Conservation (phyloP, 2,329 filamentous ascomycete species). For the Talaromyces piceae region DNA sequence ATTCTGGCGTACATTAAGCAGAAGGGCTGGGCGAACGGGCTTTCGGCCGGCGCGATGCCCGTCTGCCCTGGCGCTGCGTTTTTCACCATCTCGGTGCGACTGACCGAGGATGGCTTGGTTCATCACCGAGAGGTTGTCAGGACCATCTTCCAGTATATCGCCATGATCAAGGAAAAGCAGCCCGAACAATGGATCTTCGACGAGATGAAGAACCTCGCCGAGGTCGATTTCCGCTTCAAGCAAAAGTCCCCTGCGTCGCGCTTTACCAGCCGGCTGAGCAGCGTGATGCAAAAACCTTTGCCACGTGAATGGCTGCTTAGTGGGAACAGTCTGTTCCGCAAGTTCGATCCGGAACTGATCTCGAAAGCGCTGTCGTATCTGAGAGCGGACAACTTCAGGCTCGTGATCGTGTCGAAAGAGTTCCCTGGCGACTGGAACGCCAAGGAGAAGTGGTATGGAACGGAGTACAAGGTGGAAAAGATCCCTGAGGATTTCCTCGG, state of each 20-base stretch:
- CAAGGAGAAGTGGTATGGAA: slow-evolving; percentile 97
- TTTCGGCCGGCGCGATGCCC: slow-evolving; percentile 68
- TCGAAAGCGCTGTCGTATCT: slow-evolving; percentile 64
- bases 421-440: slow-evolving; percentile 77
- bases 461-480: slow-evolving; percentile 77
- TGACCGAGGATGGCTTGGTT: slow-evolving; percentile 78
- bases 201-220: slow-evolving; percentile 81
- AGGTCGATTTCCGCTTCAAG: slow-evolving; percentile 91
- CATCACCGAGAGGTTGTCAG: slow-evolving; percentile 77
- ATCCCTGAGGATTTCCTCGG: slow-evolving; percentile 69
- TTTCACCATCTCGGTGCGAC: slow-evolving; percentile 69
- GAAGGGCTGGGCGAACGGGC: slow-evolving; percentile 79
- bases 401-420: slow-evolving; percentile 74
- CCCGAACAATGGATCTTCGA: slow-evolving; percentile 92
- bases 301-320: slow-evolving; percentile 85
- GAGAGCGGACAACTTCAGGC: slow-evolving; percentile 79
- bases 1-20: slow-evolving; percentile 84
- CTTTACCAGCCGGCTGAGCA: slow-evolving; percentile 78
- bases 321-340: slow-evolving; percentile 65
- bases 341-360: slow-evolving; percentile 74
- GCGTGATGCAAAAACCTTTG: slow-evolving; percentile 84
- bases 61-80: slow-evolving; percentile 74
- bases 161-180: slow-evolving; percentile 69
- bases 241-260: slow-evolving; percentile 85
- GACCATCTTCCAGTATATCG: slow-evolving; percentile 83